Base-by-base conservation (phyloP, 164 flowering plant species). In the Nelumbo lutea region DNA sequence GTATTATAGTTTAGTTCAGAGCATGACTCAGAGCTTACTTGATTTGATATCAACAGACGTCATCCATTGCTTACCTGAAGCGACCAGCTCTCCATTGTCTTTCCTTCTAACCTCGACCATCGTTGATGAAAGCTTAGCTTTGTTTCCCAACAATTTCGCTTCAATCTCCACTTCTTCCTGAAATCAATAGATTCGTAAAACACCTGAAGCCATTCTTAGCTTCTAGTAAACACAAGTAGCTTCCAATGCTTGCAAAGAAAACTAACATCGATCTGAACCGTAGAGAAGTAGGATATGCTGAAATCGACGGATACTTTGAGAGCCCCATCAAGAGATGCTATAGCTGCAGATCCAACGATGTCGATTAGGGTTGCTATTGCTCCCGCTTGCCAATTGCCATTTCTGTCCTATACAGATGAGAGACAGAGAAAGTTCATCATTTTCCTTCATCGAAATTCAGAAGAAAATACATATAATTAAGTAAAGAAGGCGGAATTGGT, bases 291-390 rank as follows among this genome's bases (percentile, higher is more conserved):
- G 2, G 83, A 81, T 6, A 83, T 64, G 48, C 3, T 64, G 77
- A 73, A 79, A 8, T 72, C 71, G 44, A 81, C 61, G 39, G 84
- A 61, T 0, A 62, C 68, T 48, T 71, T 76, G 71, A 72, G 2
- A 7, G 8, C 27, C 4, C 74, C 79, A 5, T 9, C 63, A 10
- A 42, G 43, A 46, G 78, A 55, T 8, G 42, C 40, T 48, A 68
- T 44, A 15, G 69, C 66, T 2, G 60, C 47, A 39, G 76, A 79
- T 4, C 81, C 81, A 15, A 83, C 65, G 42, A n/a, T 48, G 62
- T 83, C 86, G 0, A 81, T 69, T 14, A 83, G 15, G 0, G 81
- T 70, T 13, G 84, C 77, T 41, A 83, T 81, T 6, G 86, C 86
- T 56, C 84, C 83, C 3, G 52, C 76, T 8, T 78, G 79, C 81